Base-by-base conservation (phyloP, 139 green algal species). In the Tetradesmus obliquus region DNA sequence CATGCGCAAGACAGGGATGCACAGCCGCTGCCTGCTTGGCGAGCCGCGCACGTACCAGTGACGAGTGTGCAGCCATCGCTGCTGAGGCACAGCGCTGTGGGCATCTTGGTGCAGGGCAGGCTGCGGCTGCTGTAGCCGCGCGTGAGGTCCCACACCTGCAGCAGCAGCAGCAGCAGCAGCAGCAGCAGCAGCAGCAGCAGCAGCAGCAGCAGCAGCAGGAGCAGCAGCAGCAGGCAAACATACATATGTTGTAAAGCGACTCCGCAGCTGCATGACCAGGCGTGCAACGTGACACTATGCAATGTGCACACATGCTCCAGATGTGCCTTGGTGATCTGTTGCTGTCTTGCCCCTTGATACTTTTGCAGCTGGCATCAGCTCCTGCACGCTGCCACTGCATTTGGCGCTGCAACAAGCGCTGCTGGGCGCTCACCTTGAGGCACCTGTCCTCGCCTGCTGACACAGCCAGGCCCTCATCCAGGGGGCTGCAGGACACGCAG, bases 71-170 rank as follows among this genome's bases (percentile, higher is more conserved):
- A 90, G 55, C 94, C 95, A 60, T 97, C 96, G 3, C 57, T 5
- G 2, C 88, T 92, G 2, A 94, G 66, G 13, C 69, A 60, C 74
- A 97, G 91, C 0, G 90, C 80, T n/a, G 95, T 96, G 66, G 94
- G 95, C 94, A 94, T 97, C 90, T 92, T 94, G 84, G 92, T 87
- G 87, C 92, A 96, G 0, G 94, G 92, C 24, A 97, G 58, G 81
- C 93, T 95, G 92, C 92, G 91, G 53, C 90, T 71, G 51, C 93
- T 93, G 94, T 92, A 97, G 72, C 96, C 95, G 0, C 93, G 86
- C 0, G 85, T 58, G 15, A 97, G 94, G 92, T 97, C 95, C 96
- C 95, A 98, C 84, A 97, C 82, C 94, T 91, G 76, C 51, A 66
- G 1, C 5, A 22, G 1, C 95, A 91, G 60, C 94, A 13, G 81